Conservation (phyloP, 495 filamentous ascomycete genomes). For the Penicillium dipodomyicola region DNA sequence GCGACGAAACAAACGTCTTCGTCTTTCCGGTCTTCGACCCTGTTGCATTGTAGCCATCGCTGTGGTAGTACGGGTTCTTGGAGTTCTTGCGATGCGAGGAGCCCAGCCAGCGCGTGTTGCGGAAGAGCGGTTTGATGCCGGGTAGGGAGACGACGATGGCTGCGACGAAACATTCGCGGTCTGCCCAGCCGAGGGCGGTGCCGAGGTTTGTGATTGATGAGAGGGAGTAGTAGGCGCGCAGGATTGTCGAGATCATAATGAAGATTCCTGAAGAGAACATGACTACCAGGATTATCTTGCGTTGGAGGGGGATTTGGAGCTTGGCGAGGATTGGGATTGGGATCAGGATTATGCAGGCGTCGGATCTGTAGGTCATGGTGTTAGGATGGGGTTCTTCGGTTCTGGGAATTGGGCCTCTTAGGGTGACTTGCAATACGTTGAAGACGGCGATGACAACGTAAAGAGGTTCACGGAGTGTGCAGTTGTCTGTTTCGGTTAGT, state of each 20-base stretch:
- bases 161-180: slow-evolving; percentile 28
- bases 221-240: slow-evolving; percentile 28
- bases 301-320: slow-evolving; percentile 24
- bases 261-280: slow-evolving; percentile 31
- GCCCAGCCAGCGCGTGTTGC: slow-evolving; percentile 21
- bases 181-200: slow-evolving; percentile 24
- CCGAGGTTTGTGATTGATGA: slow-evolving; percentile 20
- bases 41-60: slow-evolving; percentile 14
- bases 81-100: slow-evolving; percentile 13
- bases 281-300: slow-evolving; percentile 23
- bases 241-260: slow-evolving; percentile 30
- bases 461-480: slow-evolving; percentile 23
- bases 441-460: slow-evolving; percentile 25
- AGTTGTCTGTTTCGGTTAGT: slow-evolving; percentile 19
- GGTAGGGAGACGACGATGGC: slow-evolving; percentile 26
- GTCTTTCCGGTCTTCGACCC: slow-evolving; percentile 16
- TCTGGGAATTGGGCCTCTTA: neutral
- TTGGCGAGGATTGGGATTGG: slow-evolving; percentile 28
- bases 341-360: slow-evolving; percentile 19
- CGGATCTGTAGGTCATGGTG: slow-evolving; percentile 13
- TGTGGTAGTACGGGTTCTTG: slow-evolving; percentile 13
- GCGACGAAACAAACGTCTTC: slow-evolving; percentile 13
- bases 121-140: slow-evolving; percentile 29
- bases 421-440: slow-evolving; percentile 21
- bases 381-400: neutral